These are phyloP conservation scores for Aspergillus fructus DNA, from an alignment of 2,329 filamentous ascomycete species.

Conservation along the genomic window DNA sequence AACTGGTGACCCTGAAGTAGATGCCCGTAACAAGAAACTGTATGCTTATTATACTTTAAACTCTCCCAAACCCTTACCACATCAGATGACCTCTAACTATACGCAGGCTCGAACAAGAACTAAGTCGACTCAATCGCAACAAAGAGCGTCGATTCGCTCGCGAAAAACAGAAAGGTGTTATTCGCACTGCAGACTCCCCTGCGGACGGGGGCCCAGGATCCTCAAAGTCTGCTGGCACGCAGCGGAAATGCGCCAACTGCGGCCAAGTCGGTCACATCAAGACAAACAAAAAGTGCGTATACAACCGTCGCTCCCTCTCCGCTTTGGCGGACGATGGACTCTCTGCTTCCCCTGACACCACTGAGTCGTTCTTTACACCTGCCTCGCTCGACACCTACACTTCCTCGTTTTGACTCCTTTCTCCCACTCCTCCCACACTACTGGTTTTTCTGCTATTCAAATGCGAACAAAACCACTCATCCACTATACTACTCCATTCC, in stretches of 20 bases:
- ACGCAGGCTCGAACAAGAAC: slow-evolving; percentile 67
- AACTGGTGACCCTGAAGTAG: slow-evolving; percentile 66
- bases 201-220: slow-evolving; percentile 42
- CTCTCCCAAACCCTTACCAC: neutral
- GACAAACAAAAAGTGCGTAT: slow-evolving; percentile 88
- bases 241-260: slow-evolving; percentile 94
- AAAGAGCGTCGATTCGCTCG: slow-evolving; percentile 85
- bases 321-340: neutral
- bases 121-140: slow-evolving; percentile 84
- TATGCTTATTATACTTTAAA: slow-evolving; percentile 32
- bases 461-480: neutral
- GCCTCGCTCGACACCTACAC: slow-evolving; percentile 18
- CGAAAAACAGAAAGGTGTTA: slow-evolving; percentile 77
- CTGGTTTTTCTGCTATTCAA: neutral
- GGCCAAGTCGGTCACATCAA: slow-evolving; percentile 97
- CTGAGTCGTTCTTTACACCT: slow-evolving; percentile 2
- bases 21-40: slow-evolving; percentile 61
- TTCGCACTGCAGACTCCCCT: slow-evolving; percentile 47
- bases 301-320: neutral
- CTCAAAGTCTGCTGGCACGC: slow-evolving; percentile 64
- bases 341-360: slow-evolving; percentile 7
- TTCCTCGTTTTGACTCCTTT: slow-evolving; percentile 5
- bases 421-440: neutral
- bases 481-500: slow-evolving; percentile 3
- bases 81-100: slow-evolving; percentile 9